A percentile compares a stretch with the other conserved stretches of the same genome.
phyloP scores from a whole-genome alignment of 164 flowering plant species.

The Vitis vinifera region DNA sequence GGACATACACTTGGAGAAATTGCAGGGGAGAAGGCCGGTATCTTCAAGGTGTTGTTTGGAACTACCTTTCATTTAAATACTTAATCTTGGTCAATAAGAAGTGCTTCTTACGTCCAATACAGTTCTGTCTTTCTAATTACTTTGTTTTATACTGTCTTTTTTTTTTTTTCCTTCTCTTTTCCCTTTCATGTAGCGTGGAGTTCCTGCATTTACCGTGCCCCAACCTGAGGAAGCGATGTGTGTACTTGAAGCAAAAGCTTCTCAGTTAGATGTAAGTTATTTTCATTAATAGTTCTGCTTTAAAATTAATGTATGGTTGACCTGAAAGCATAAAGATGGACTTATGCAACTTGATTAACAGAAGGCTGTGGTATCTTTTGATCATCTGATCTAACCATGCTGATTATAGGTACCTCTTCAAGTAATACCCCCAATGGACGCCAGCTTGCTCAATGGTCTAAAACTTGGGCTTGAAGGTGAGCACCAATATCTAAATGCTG shows the following conservation, averaged over 20 bases:
- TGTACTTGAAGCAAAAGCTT: constrained; percentile 76
- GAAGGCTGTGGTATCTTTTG: background rate
- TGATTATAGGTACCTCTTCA: constrained; percentile 68
- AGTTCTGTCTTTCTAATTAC: background rate
- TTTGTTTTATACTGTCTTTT: constrained; percentile 1
- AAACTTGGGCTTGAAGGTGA: constrained; percentile 89
- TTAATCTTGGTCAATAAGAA: background rate
- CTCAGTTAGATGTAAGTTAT: constrained; percentile 65
- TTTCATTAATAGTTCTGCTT: background rate
- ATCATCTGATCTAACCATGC: constrained; percentile 10
- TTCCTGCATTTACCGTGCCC: constrained; percentile 92
- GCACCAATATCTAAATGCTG: constrained; percentile 87
- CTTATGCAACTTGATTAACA: background rate
- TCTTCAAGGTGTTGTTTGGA: constrained; percentile 71
- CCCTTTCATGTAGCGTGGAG: constrained; percentile 48
- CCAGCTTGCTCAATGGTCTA: constrained; percentile 58
- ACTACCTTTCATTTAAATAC: background rate
- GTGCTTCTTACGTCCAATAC: background rate
- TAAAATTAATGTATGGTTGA: too few species aligned
- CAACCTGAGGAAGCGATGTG: constrained; percentile 97
- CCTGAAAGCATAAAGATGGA: too few species aligned
- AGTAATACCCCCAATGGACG: constrained; percentile 70
- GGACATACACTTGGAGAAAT: constrained; percentile 93
- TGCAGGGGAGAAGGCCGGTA: constrained; percentile 98
- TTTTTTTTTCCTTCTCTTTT: background rate